Percentiles rank a stretch among this genome's conserved stretches.
Evolutionary conservation across 1,284 basidiomycete genomes (phyloP).

Genomic region (Leccinum proximum): DNA sequence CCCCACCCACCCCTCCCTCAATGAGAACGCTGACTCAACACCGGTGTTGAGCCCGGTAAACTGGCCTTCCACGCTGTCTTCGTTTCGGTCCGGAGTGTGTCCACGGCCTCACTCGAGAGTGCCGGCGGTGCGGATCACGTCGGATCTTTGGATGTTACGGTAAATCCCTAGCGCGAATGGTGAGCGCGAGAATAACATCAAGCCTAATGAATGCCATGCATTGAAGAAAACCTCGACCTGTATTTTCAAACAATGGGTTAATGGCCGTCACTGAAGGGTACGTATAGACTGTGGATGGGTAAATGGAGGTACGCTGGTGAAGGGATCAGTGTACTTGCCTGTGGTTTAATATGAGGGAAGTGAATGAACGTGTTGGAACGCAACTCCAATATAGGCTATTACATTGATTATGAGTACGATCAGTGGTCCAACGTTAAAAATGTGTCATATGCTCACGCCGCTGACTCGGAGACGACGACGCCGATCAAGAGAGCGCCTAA

Average conservation of each 20-base stretch:
- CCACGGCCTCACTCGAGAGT: no score
- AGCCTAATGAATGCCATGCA: slow-evolving; percentile 11
- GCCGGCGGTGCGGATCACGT: no score
- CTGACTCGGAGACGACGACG: slow-evolving; percentile 41
- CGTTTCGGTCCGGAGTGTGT: no score
- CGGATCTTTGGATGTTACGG: slow-evolving; percentile 16
- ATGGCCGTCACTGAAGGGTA: slow-evolving; percentile 31
- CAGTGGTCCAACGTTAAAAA: slow-evolving; percentile 2
- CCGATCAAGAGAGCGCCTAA: slow-evolving; percentile 53
- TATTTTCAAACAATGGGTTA: slow-evolving; percentile 2
- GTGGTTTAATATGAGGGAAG: slow-evolving; percentile 20
- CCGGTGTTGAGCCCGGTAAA: no score
- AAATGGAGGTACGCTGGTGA: neutral
- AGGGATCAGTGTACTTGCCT: slow-evolving; percentile 31
- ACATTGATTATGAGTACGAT: slow-evolving; percentile 1
- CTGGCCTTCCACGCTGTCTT: no score
- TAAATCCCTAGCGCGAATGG: slow-evolving; percentile 26
- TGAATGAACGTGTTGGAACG: slow-evolving; percentile 9
- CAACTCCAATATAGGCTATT: slow-evolving; percentile 52
- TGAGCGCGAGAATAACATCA: slow-evolving; percentile 4
- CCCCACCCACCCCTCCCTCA: no score
- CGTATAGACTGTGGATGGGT: slow-evolving; percentile 43
- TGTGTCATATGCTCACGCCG: slow-evolving; percentile 35
- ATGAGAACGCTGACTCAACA: no score
- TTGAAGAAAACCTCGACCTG: slow-evolving; percentile 37